Base-by-base conservation (phyloP, 2,329 filamentous ascomycete genomes). In the Parastagonospora nodorum region DNA sequence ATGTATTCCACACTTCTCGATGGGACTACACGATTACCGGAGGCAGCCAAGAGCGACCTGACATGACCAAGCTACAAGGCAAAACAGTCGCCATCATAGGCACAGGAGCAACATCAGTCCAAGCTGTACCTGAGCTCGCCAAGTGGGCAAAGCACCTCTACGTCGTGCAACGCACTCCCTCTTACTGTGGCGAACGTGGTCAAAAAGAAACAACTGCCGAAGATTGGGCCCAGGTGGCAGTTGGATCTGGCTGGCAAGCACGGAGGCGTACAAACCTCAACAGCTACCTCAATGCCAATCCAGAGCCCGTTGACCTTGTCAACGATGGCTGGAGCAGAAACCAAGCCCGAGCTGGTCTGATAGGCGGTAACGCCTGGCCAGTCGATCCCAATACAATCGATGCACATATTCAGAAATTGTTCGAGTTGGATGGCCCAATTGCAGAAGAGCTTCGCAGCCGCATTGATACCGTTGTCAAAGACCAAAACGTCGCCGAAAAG, bases 81-180 rank as follows among this genome's bases (percentile, higher is more conserved):
- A 74, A 74, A 54, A 46, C 51, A n/a, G 66, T 74, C 1, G 72
- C 56, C 2, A 67, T 73, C 6, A 67, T 74, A 29, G 72, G 70
- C 2, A 72, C 68, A 4, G 71, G 71, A 1, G 64, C 66, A 1
- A 71, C 71, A 28, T 64, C 63, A 9, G 59, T 73, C 5, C 68
- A 74, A 36, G 67, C 68, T 16, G 52, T 77, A 1, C 75, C 75
- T 12, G 61, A 72, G 27, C 58, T 78, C 1, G 79, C 77, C 2
- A 72, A 77, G 40, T 80, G 74, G 50, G 77, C 80, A 0, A 77
- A 80, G 41, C 70, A 83, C 33, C 60, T 84, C 2, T 82, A 78
- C 54, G 80, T 85, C n/a, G 77, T 85, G 60, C 82, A 85, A 61
- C 77, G 82, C 2, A 85, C 82, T 2, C 81, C 82, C 3, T 74